Percentiles rank a stretch among this genome's conserved stretches.
These are phyloP conservation scores for Boechera stricta DNA, from an alignment of 345 rosid species.

Conservation along the genomic window DNA sequence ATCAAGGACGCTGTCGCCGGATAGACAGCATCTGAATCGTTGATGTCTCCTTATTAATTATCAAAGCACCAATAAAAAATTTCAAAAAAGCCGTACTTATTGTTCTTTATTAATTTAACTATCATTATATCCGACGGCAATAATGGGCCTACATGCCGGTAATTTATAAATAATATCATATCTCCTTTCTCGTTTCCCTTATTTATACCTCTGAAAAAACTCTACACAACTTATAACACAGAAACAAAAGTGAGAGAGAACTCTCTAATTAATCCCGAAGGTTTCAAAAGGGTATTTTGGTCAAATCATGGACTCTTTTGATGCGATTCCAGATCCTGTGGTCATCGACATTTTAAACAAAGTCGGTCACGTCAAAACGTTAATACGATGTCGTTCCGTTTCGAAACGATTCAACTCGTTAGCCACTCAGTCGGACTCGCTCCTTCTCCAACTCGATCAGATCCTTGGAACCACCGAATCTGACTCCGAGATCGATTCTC, in stretches of 20 bases:
- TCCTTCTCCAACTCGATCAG: conserved; percentile 47
- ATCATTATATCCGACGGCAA: conserved; percentile 39
- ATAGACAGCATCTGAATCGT: conserved; percentile 45
- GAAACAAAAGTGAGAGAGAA: conserved; percentile 6
- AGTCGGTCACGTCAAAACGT: conserved; percentile 46
- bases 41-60: conserved; percentile 42
- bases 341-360: conserved; percentile 47
- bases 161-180: conserved; percentile 10
- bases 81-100: conserved; percentile 31
- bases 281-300: conserved; percentile 25
- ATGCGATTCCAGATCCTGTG: conserved; percentile 45
- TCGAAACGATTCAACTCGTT: conserved; percentile 46
- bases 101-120: conserved; percentile 27
- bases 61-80: conserved; percentile 23
- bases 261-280: conserved; percentile 24
- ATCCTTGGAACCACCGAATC: conserved; percentile 38
- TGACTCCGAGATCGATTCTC: conserved; percentile 37
- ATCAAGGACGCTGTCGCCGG: conserved; percentile 43
- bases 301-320: conserved; percentile 45
- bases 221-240: neutral
- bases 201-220: conserved; percentile 17
- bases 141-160: conserved; percentile 47
- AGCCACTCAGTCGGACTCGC: conserved; percentile 43
- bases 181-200: neutral
- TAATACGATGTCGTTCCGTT: conserved; percentile 47